Base-by-base conservation (phyloP, 2,329 filamentous ascomycete genomes). In the Claviceps monticola region DNA sequence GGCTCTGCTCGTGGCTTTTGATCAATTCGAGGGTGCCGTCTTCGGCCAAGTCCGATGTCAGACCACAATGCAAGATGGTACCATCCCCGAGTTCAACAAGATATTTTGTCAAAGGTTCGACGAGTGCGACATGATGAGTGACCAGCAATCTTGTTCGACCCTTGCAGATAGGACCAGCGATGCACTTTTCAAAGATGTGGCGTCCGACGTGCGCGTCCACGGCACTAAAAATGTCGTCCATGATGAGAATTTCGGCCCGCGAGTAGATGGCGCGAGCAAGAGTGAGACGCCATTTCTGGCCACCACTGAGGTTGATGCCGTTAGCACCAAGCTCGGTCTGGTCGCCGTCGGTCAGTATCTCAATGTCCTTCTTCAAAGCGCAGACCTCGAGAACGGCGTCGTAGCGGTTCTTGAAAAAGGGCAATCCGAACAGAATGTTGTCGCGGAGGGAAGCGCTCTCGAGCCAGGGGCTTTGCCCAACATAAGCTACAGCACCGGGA, bases 211-310 rank as follows among this genome's bases (percentile, higher is more conserved):
- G 85, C 3, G 86, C 83, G 64, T 94, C 88, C 8, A 93, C 80
- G 9, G 87, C 82, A 61, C 83, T 88, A 64, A 94, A 90, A 42
- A 91, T 86, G 61, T 94, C 88, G 63, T 94, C 88, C 59, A 93
- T 73, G 17, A 93, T 71, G 5, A 94, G 70, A 55, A 89, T 82
- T 0, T 84, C 82, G 1, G 85, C 86, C 14, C 86, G 75, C 2
- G 86, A 90, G 64, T 93, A 93, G 17, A 93, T 72, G 1, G 87
- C 86, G 46, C 88, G 74, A 2, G 87, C 88, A 58, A 94, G 80
- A 0, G 85, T 87, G 36, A 93, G 76, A 50, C 88, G 78, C 84
- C 87, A 90, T 60, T 86, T 82, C 65, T 94, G 88, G 0, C 88
- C 88, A 56, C 88, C 88, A 55, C 83, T 88, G 6, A 94, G 71